Percentiles rank a stretch among this genome's conserved stretches.
These are phyloP conservation scores for Cunninghamia lanceolata DNA, from an alignment of 75 land plant species.

Conservation along the genomic window DNA sequence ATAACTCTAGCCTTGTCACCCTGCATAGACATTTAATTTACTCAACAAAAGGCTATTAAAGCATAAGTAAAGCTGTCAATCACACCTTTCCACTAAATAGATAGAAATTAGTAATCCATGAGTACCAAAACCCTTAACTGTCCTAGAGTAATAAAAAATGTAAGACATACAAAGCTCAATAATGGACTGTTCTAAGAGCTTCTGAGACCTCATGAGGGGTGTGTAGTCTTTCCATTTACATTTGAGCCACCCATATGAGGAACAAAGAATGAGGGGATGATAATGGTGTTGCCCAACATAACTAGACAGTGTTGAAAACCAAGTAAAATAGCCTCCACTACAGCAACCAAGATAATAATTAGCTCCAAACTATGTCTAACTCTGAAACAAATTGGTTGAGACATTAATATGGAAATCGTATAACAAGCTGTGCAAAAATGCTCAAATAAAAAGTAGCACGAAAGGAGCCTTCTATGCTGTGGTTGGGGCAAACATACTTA, in stretches of 20 bases:
- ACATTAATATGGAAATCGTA: no score
- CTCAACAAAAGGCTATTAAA: neutral
- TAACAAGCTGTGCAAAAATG: no score
- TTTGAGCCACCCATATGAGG: slow-evolving; percentile 84
- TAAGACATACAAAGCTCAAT: neutral
- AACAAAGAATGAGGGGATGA: slow-evolving; percentile 80
- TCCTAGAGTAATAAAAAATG: neutral
- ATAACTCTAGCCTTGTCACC: no score
- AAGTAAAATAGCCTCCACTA: no score
- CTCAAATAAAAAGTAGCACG: no score
- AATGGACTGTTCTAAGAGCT: neutral
- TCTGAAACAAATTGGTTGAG: no score
- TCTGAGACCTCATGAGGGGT: neutral
- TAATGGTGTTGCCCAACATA: slow-evolving; percentile 87
- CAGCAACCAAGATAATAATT: no score
- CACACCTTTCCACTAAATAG: neutral
- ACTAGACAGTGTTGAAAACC: slow-evolving; percentile 93
- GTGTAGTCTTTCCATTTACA: slow-evolving; percentile 29
- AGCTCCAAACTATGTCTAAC: no score
- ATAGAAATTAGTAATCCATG: neutral
- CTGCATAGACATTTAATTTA: slow-evolving; percentile 32
- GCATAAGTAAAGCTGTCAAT: neutral
- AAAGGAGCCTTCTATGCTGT: no score
- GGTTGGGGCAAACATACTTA: no score
- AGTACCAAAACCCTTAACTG: neutral